Percentiles rank a stretch among this genome's conserved stretches.
phyloP scores from a whole-genome alignment of 2,329 filamentous ascomycete genomes.

The Aureobasidium zeae region DNA sequence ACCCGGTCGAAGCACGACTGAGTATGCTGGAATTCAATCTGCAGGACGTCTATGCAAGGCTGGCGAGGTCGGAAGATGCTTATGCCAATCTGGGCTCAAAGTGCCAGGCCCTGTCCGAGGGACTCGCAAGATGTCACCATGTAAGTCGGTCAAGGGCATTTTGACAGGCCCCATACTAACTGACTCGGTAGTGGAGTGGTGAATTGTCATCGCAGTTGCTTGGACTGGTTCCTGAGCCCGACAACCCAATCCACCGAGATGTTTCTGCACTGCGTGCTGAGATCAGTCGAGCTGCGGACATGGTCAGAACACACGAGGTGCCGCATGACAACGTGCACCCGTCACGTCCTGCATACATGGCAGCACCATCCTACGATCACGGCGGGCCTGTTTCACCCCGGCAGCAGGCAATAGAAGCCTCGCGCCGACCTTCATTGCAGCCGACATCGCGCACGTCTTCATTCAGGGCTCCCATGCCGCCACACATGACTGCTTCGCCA shows the following conservation, averaged over 20 bases:
- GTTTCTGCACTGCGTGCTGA: slow-evolving; percentile 53
- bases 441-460: slow-evolving; percentile 54
- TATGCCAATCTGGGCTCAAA: slow-evolving; percentile 70
- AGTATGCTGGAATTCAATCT: slow-evolving; percentile 69
- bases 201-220: slow-evolving; percentile 70
- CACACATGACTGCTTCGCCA: slow-evolving; percentile 70
- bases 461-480: slow-evolving; percentile 68
- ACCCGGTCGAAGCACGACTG: slow-evolving; percentile 67
- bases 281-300: slow-evolving; percentile 52
- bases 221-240: slow-evolving; percentile 62
- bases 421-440: slow-evolving; percentile 60
- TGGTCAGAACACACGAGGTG: slow-evolving; percentile 46
- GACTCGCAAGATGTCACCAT: slow-evolving; percentile 58
- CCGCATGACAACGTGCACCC: slow-evolving; percentile 58
- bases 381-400: slow-evolving; percentile 19
- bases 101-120: slow-evolving; percentile 74
- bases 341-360: slow-evolving; percentile 58
- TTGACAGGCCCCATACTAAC: too few species aligned
- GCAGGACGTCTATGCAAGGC: slow-evolving; percentile 66
- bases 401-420: slow-evolving; percentile 58
- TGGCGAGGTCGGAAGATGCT: slow-evolving; percentile 76
- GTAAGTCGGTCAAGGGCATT: neutral
- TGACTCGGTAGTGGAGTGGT: slow-evolving; percentile 60
- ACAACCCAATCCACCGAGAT: slow-evolving; percentile 71
- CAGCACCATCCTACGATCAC: slow-evolving; percentile 43